Evolutionary conservation across 129 eudicot genomes (phyloP), one percentile per base, ranked within the genome.

Genomic region (Lactuca sativa): DNA sequence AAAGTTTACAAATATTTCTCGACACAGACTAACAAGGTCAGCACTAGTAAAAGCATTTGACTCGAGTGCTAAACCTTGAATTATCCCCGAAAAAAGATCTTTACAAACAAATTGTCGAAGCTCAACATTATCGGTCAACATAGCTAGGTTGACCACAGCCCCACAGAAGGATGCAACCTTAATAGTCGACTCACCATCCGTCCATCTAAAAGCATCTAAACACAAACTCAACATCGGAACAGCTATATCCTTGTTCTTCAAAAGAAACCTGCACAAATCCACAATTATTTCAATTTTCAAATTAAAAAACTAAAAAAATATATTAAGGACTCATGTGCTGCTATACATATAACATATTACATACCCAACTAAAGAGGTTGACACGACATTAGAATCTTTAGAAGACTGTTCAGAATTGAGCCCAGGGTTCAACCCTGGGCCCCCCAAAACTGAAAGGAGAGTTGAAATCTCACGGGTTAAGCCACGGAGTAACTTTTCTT

Each of bases 401-500:
- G 78, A 82, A 49, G 84, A 70, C 64, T 77, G 95, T 58, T 93
- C 99, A 15, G 84, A 78, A 69, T 86, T 90, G 61, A 90, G 80
- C 65, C 86, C 95, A 16, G 75, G 48, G 76, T 92, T 92, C 55
- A 89, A 78, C 56, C 82, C 95, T 0, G 90, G 79, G 6, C 90
- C 84, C 59, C 89, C 92, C 30, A 85, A 13, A 43, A 81, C 90
- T 4, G 89, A 87, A 55, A 93, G 80, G 15, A 93, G 84, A 6
- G 71, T 62, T 68, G 92, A 90, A 70, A 85, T 82, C 80, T 93
- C 99, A 59, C 99, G 97, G n/a, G 97, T 87, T 73, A 93, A 61
- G 72, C 72, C 88, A 63, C 99, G 82, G 41, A 93, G 99, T 70
- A 93, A 80, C 79, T 90, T 93, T 76, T 93, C 99, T 82, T 90